phyloP scores from a whole-genome alignment of 441 rosid species.

The Monsonia emarginata region DNA sequence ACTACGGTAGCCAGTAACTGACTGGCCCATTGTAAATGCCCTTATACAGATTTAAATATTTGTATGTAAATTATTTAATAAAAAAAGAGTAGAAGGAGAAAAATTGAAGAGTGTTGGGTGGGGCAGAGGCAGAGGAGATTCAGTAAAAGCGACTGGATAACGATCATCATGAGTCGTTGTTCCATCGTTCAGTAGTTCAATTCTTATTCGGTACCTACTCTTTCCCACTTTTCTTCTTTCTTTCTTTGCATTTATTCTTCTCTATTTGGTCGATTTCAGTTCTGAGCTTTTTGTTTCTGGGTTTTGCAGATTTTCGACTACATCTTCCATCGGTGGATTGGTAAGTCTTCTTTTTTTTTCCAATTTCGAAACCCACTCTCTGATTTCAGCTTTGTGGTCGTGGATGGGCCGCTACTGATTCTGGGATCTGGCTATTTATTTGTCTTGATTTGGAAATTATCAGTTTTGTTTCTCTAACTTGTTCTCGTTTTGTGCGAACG shows the following conservation, averaged over 20 bases:
- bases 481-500: not conserved
- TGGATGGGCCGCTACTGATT: not conserved
- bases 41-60: too few species aligned
- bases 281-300: constrained; percentile 20
- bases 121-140: not conserved
- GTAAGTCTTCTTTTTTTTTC: constrained; percentile 1
- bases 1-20: too few species aligned
- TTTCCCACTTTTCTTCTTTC: not conserved
- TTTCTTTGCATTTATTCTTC: too few species aligned
- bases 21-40: too few species aligned
- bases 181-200: not conserved
- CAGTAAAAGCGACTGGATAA: not conserved
- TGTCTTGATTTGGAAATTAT: not conserved
- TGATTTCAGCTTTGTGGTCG: not conserved
- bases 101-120: not conserved
- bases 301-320: constrained; percentile 18
- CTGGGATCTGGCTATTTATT: not conserved
- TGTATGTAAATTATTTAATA: too few species aligned
- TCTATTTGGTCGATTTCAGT: constrained; percentile 3
- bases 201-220: not conserved
- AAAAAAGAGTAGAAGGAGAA: too few species aligned
- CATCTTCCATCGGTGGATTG: constrained; percentile 9
- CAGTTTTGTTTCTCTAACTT: not conserved
- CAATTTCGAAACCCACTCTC: not conserved
- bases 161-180: not conserved